Conservation (phyloP, 441 rosid species). For the Bruguiera hainesii region DNA sequence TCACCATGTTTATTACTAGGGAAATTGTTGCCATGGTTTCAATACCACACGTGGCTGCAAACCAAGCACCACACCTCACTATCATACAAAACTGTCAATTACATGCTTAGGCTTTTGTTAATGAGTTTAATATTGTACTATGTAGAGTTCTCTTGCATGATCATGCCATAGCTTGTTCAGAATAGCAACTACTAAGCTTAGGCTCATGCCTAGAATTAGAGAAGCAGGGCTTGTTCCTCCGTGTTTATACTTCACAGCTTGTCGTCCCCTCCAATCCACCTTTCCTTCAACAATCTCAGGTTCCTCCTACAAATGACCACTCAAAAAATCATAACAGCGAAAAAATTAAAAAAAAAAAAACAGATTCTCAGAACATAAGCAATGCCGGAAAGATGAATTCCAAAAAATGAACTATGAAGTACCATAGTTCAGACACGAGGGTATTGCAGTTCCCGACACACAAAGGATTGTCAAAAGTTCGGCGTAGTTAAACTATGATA, state of each 20-base stretch:
- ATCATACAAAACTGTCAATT: not conserved
- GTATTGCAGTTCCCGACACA: conserved; percentile 12
- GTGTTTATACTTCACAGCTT: conserved; percentile 47
- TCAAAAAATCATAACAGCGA: not conserved
- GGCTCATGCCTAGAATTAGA: conserved; percentile 35
- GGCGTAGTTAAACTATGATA: not conserved
- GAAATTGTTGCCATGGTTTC: conserved; percentile 50
- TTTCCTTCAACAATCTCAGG: conserved; percentile 44
- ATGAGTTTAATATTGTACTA: too few relatives aligned
- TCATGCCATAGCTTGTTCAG: too few relatives aligned
- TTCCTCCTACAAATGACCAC: conserved; percentile 38
- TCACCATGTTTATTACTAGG: conserved; percentile 50
- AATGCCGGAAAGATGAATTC: not conserved
- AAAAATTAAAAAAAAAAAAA: not conserved
- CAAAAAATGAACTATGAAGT: conserved; percentile 8
- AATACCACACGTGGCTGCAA: conserved; percentile 39
- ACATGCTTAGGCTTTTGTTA: not conserved
- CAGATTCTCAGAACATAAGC: too few relatives aligned
- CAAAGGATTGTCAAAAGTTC: conserved; percentile 4
- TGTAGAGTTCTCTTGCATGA: too few relatives aligned
- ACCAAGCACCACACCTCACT: not conserved
- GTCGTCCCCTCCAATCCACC: conserved; percentile 58
- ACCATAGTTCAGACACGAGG: conserved; percentile 27
- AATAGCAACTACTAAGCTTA: not conserved
- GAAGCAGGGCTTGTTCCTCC: conserved; percentile 50